Conservation (phyloP, 23 red algal genomes). For the Pyropia yezoensis region DNA sequence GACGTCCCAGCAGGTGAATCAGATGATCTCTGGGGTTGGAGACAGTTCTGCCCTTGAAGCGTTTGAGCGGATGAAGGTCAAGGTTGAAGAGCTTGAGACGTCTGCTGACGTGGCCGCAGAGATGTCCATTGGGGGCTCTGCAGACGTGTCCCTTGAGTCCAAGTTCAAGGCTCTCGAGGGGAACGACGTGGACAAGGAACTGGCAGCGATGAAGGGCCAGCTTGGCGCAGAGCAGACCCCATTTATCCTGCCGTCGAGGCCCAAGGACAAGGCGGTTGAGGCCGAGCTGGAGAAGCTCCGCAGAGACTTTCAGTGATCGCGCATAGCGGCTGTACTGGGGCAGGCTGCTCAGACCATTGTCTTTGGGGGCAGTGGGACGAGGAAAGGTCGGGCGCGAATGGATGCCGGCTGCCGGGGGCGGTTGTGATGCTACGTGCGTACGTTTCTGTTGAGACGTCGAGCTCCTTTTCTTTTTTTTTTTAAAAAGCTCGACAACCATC, state of each 20-base stretch:
- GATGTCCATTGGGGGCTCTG: conserved; percentile 52
- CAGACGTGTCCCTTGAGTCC: conserved; percentile 67
- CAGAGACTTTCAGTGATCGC: conserved; percentile 9
- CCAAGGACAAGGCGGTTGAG: conserved; percentile 64
- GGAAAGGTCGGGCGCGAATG: no score
- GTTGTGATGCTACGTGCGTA: neutral
- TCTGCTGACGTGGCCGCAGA: conserved; percentile 68
- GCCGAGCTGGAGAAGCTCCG: conserved; percentile 70
- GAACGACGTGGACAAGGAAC: conserved; percentile 82
- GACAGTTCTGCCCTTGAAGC: conserved; percentile 68
- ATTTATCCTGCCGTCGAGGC: conserved; percentile 24
- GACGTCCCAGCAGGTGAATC: conserved; percentile 91
- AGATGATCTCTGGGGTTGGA: conserved; percentile 82
- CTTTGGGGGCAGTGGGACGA: neutral
- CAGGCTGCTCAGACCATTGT: neutral
- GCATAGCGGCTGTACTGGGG: neutral
- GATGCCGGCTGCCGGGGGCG: no score
- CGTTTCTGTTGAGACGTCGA: neutral
- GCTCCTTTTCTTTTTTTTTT: neutral
- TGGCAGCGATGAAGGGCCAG: conserved; percentile 75
- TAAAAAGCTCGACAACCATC: no score
- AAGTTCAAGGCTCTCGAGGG: conserved; percentile 93
- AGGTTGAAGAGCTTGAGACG: conserved; percentile 92
- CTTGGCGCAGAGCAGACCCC: conserved; percentile 23
- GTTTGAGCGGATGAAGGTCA: conserved; percentile 96